Evolutionary conservation across 2,329 filamentous ascomycete species (phyloP).

Genomic region (Epichloe typhina): DNA sequence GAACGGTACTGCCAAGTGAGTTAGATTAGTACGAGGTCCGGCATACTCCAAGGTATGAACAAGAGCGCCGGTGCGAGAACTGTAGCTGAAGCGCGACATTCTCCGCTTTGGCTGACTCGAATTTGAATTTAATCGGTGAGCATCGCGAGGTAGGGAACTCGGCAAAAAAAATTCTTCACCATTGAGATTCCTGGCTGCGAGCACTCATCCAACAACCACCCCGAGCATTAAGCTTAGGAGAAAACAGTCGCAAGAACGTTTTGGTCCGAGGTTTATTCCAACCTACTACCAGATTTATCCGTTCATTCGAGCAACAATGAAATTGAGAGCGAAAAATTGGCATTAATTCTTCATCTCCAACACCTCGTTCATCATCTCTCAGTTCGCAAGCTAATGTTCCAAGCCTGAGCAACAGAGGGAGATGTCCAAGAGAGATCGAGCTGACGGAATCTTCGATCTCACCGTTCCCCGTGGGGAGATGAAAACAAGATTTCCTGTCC

Average conservation of each 20-base stretch:
- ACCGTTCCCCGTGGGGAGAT: neutral
- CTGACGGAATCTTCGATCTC: constrained; percentile 40
- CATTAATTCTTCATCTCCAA: constrained; percentile 58
- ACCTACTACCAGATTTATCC: constrained; percentile 7
- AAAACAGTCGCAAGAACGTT: constrained; percentile 19
- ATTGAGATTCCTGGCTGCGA: neutral
- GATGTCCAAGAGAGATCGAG: constrained; percentile 61
- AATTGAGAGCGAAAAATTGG: constrained; percentile 59
- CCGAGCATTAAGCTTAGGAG: constrained; percentile 31
- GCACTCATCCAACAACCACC: constrained; percentile 67
- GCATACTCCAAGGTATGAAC: constrained; percentile 45
- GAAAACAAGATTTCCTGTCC: constrained; percentile 30
- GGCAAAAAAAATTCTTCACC: constrained; percentile 1
- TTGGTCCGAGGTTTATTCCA: constrained; percentile 14
- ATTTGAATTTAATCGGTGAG: constrained; percentile 70
- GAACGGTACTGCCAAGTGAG: constrained; percentile 56
- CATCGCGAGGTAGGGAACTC: constrained; percentile 9
- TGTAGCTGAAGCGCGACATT: constrained; percentile 88
- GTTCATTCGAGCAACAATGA: constrained; percentile 42
- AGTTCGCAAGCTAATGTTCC: constrained; percentile 31
- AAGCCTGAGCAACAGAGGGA: constrained; percentile 42
- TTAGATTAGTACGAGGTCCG: constrained; percentile 74
- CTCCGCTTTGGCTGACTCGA: constrained; percentile 81
- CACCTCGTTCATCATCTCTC: constrained; percentile 54
- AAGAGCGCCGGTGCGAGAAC: constrained; percentile 77